Evolutionary conservation across 2,329 filamentous ascomycete genomes (phyloP).

Genomic region (Penicillium decumbens): DNA sequence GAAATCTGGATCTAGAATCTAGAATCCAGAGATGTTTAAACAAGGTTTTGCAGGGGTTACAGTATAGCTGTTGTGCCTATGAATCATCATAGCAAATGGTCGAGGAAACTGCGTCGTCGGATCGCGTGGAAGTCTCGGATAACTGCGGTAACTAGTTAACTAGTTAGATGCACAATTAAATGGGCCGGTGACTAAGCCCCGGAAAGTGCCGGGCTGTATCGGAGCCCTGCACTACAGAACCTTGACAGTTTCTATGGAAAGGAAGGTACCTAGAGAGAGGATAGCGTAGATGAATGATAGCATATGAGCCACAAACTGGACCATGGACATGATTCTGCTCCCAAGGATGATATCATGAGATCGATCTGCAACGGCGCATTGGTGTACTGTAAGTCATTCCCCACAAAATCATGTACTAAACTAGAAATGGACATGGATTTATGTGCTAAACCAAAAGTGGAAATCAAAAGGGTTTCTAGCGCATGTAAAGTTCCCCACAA

Average conservation of each 20-base stretch:
- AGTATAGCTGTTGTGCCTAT: background rate
- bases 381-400: background rate
- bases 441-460: background rate
- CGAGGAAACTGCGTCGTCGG: constrained; percentile 4
- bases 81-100: constrained; percentile 10
- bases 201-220: background rate
- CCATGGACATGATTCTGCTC: constrained; percentile 1
- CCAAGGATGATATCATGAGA: constrained; percentile 16
- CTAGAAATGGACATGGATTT: background rate
- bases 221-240: background rate
- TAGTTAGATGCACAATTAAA: constrained; percentile 8
- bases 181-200: background rate
- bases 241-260: background rate
- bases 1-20: background rate
- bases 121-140: constrained; percentile 11
- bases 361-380: background rate
- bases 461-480: background rate
- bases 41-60: background rate
- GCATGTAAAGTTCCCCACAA: background rate
- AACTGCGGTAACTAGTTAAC: too few species aligned
- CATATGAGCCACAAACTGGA: background rate
- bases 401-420: constrained; percentile 1
- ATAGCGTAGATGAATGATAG: background rate
- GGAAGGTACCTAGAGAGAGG: background rate
- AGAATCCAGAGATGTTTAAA: background rate